These are phyloP conservation scores for Malassezia restricta DNA, from an alignment of 1,284 basidiomycete species.

Conservation along the genomic window DNA sequence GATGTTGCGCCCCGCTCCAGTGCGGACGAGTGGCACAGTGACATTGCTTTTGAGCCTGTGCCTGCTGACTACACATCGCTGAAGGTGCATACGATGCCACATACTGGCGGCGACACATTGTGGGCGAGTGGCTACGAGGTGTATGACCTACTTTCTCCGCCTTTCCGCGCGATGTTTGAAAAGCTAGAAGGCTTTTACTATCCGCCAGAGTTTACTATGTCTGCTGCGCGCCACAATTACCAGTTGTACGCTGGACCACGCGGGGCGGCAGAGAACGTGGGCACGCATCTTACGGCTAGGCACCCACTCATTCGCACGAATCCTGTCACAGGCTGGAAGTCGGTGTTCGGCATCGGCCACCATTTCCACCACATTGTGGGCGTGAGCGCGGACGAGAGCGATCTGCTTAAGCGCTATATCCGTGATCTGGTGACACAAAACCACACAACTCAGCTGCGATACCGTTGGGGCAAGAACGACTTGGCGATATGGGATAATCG, in stretches of 20 bases:
- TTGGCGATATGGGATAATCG: slow-evolving; percentile 27
- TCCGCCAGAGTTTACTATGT: slow-evolving; percentile 16
- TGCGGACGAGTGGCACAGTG: slow-evolving; percentile 43
- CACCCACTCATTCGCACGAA: slow-evolving; percentile 50
- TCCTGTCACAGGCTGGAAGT: slow-evolving; percentile 59
- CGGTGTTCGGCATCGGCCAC: slow-evolving; percentile 55
- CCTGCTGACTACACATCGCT: slow-evolving; percentile 54
- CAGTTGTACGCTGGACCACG: slow-evolving; percentile 36
- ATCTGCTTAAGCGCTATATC: slow-evolving; percentile 51
- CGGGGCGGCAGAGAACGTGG: slow-evolving; percentile 52
- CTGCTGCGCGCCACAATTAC: slow-evolving; percentile 28
- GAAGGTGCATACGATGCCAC: slow-evolving; percentile 26
- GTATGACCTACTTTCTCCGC: slow-evolving; percentile 56
- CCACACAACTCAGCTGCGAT: slow-evolving; percentile 57
- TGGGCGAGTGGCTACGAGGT: slow-evolving; percentile 54
- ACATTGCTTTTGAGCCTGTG: slow-evolving; percentile 61
- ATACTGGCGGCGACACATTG: slow-evolving; percentile 40
- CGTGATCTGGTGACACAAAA: slow-evolving; percentile 48
- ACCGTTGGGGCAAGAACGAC: slow-evolving; percentile 48
- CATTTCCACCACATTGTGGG: slow-evolving; percentile 54
- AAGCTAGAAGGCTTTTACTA: slow-evolving; percentile 16
- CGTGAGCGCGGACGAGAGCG: slow-evolving; percentile 55
- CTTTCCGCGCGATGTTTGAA: slow-evolving; percentile 54
- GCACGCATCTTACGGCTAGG: slow-evolving; percentile 53
- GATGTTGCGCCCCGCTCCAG: not conserved